Base-by-base conservation (phyloP, 345 rosid genomes). In the Brassica napus region DNA sequence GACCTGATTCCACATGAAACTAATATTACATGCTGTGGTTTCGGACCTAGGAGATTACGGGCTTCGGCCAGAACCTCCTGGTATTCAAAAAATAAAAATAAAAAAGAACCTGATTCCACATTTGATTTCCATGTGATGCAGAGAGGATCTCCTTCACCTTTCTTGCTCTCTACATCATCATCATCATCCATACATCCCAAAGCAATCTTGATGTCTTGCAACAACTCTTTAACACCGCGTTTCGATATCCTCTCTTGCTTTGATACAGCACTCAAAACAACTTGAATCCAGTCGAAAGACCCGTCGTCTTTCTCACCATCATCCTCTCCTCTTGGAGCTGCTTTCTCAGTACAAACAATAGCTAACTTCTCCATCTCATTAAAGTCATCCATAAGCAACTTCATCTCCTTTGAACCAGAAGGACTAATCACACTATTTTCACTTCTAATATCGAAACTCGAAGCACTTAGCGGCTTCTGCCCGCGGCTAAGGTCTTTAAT, bases 201-300 rank as follows among this genome's bases (percentile, higher is more conserved):
- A 71, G 98, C 91, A 74, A 91, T 95, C 70, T 85, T 87, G 61
- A 91, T 84, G 81, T 95, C 97, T 76, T 90, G 92, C 9, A 92
- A 86, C 39, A 95, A 85, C 39, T 90, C 91, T 21, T 28, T 81
- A 31, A 74, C 74, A 81, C 86, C 62, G 62, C 84, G 89, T 65
- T 87, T 86, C 5, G 99, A 92, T 71, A 89, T 85, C 18, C 82
- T 84, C 72, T 82, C 84, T 79, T 93, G 92, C 86, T 86, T 86
- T 23, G 81, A 69, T 65, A 95, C 84, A 80, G 98, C 96, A 16
- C 84, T 87, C 80, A 95, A 74, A 60, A 93, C 97, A 58, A 82
- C 96, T 86, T 93, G 98, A 81, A 95, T 94, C 99, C 99, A 95
- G 66, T 91, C 94, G 44, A 89, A 93, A 65, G 92, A 79, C 64